Evolutionary conservation across 129 eudicot genomes (phyloP), one percentile per base, ranked within the genome.

Genomic region (Kitagawia praeruptora): DNA sequence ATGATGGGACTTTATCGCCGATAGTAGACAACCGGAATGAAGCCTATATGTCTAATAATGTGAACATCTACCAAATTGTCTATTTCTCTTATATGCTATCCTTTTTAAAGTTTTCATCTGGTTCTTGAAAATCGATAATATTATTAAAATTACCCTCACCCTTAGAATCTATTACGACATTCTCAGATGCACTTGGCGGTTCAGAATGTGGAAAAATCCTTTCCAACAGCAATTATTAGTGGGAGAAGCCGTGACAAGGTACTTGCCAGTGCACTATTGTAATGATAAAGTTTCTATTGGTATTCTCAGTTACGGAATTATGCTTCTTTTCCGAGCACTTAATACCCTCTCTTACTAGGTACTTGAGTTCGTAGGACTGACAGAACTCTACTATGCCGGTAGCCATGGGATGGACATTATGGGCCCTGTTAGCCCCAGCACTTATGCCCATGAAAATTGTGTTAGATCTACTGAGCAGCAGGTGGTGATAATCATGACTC

Each of bases 241-340:
- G 99, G 99, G 58, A 88, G 99, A 88, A 92, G 98, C 86, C 89
- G 97, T 51, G 99, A 96, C 72, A 96, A 96, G 98, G 99, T 96
- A 81, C 28, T 67, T 80, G n/a, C 9, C 70, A 45, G 37, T 21
- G 2, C 75, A 74, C 54, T 82, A 23, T 28, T 83, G 76, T 44
- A 61, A 45, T 80, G 72, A 72, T 64, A 53, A 44, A 16, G 74
- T 49, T 53, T 25, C 49, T 77, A 18, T 28, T n/a, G 18, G 64
- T 4, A 38, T 74, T 45, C 64, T 81, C 53, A 12, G 23, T 14
- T 70, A 9, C 12, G 15, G 31, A 21, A 11, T 85, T 78, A 27
- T 81, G 25, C 51, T 47, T 69, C 39, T 79, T 51, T 61, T 14
- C 39, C 58, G 15, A 39, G 45, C 31, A 42, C 34, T 58, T 79